Percentiles rank a stretch among this genome's conserved stretches.
phyloP scores from a whole-genome alignment of 1,284 basidiomycete species.

The Moniliella sp. region DNA sequence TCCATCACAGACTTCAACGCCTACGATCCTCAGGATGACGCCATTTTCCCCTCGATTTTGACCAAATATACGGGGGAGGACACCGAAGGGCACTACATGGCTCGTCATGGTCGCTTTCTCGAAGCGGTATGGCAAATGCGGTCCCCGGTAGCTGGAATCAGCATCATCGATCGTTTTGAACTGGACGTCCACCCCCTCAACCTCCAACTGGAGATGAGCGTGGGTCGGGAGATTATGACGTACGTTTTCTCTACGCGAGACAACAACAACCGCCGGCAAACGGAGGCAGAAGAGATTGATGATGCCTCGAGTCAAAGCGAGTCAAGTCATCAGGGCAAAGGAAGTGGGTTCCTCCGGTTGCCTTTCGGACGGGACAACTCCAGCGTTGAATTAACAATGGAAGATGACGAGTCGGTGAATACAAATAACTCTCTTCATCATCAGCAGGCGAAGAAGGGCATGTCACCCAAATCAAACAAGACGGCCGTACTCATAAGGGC shows the following conservation, averaged over 20 bases:
- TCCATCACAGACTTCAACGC: slow-evolving; percentile 55
- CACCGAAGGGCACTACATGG: slow-evolving; percentile 16
- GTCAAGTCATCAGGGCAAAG: no score
- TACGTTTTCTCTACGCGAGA: no score
- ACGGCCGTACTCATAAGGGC: no score
- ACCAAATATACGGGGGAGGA: slow-evolving; percentile 43
- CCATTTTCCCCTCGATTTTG: slow-evolving; percentile 69
- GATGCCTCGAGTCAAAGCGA: no score
- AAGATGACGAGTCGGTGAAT: no score
- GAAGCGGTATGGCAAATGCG: slow-evolving; percentile 22
- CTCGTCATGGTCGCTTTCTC: slow-evolving; percentile 17
- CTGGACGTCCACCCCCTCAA: slow-evolving; percentile 53
- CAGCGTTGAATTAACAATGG: no score
- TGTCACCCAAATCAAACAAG: no score
- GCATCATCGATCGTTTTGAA: slow-evolving; percentile 65
- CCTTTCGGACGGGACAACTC: no score
- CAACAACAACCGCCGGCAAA: no score
- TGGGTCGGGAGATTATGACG: slow-evolving; percentile 64
- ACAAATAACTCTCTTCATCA: no score
- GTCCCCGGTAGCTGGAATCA: slow-evolving; percentile 67
- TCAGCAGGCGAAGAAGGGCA: no score
- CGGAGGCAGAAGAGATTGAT: neutral
- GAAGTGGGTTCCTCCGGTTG: no score
- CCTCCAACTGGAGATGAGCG: slow-evolving; percentile 57
- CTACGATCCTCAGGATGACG: slow-evolving; percentile 64